Percentiles rank a stretch among this genome's conserved stretches.
Evolutionary conservation across 2,329 filamentous ascomycete genomes (phyloP).

Genomic region (Arthroderma sp.): DNA sequence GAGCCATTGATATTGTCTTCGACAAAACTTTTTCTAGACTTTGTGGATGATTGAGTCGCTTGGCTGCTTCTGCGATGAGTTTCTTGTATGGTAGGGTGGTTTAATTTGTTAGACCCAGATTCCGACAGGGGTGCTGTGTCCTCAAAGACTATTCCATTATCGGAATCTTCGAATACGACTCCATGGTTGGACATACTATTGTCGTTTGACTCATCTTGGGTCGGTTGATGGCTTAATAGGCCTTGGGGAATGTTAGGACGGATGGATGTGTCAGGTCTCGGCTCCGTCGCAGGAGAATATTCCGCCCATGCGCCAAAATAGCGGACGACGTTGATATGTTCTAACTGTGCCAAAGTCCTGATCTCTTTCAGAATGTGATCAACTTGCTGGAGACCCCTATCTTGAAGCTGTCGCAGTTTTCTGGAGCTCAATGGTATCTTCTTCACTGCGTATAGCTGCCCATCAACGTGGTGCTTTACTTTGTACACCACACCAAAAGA

Average conservation of each 20-base stretch:
- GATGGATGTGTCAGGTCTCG: neutral
- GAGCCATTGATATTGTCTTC: conserved; percentile 12
- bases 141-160: conserved; percentile 15
- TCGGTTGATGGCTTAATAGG: conserved; percentile 4
- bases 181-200: conserved; percentile 10
- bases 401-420: conserved; percentile 39
- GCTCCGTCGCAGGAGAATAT: conserved; percentile 14
- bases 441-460: conserved; percentile 51
- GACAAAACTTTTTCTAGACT: conserved; percentile 5
- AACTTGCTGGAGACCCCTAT: conserved; percentile 39
- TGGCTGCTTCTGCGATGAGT: neutral
- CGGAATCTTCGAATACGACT: conserved; percentile 30
- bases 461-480: conserved; percentile 48
- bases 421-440: conserved; percentile 46
- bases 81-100: neutral
- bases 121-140: conserved; percentile 7
- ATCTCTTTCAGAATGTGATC: conserved; percentile 48
- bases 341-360: conserved; percentile 46
- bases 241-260: too few species aligned
- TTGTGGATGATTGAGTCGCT: conserved; percentile 9
- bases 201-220: conserved; percentile 19
- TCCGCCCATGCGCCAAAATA: conserved; percentile 56
- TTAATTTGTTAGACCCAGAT: neutral
- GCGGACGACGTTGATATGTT: conserved; percentile 53
- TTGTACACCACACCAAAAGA: conserved; percentile 54